phyloP scores from a whole-genome alignment of 805 yeast species.

The Teunomyces pallodes region DNA sequence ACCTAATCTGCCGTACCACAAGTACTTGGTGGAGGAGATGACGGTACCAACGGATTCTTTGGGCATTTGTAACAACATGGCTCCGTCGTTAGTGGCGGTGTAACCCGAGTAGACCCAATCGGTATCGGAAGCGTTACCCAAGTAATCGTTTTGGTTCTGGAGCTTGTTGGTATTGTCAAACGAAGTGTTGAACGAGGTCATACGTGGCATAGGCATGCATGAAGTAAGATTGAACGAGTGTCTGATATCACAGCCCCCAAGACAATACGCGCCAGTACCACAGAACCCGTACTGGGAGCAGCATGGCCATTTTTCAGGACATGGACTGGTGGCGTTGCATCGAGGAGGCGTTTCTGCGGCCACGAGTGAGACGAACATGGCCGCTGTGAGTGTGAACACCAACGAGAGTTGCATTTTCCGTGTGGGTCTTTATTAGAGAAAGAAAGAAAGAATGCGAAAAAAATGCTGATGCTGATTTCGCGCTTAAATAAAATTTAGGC shows the following conservation, averaged over 20 bases:
- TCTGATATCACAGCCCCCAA: conserved; percentile 85
- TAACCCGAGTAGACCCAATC: conserved; percentile 75
- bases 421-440: neutral
- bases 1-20: conserved; percentile 86
- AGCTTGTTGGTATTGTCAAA: conserved; percentile 36
- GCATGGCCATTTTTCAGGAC: conserved; percentile 84
- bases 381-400: conserved; percentile 1
- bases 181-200: conserved; percentile 46
- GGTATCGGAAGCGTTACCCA: conserved; percentile 67
- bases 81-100: conserved; percentile 46
- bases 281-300: conserved; percentile 80
- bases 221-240: conserved; percentile 62
- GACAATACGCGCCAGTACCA: conserved; percentile 74
- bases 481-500: neutral
- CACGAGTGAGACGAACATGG: neutral
- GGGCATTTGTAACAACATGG: conserved; percentile 73
- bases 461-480: neutral
- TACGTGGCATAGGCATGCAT: conserved; percentile 85
- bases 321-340: conserved; percentile 54
- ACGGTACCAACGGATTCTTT: conserved; percentile 73
- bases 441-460: neutral
- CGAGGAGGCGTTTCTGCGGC: conserved; percentile 6
- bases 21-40: conserved; percentile 68
- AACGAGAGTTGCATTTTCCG: neutral
- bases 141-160: conserved; percentile 35